Conservation (phyloP, 2,329 filamentous ascomycete species). For the Alternaria sp. region DNA sequence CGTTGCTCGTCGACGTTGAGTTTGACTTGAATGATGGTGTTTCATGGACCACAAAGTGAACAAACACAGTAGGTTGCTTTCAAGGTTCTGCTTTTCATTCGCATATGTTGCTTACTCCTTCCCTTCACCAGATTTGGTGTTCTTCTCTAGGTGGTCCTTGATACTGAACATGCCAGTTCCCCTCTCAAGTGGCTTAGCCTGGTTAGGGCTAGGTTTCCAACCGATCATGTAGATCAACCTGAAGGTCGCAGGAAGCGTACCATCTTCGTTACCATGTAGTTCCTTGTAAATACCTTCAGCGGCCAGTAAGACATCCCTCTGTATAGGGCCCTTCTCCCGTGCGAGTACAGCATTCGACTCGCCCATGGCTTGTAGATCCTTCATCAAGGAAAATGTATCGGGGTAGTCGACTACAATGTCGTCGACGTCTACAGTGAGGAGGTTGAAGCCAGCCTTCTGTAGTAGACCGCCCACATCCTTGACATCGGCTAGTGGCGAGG, state of each 20-base stretch:
- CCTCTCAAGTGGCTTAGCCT: conserved; percentile 79
- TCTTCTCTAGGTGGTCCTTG: conserved; percentile 75
- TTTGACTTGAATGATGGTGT: background rate
- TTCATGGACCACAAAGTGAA: background rate
- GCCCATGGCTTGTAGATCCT: conserved; percentile 94
- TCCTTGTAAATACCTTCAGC: conserved; percentile 87
- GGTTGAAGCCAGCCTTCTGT: conserved; percentile 88
- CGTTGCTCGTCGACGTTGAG: too few relatives aligned
- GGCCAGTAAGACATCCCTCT: conserved; percentile 84
- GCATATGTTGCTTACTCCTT: conserved; percentile 12
- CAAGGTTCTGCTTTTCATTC: background rate
- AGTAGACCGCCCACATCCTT: conserved; percentile 88
- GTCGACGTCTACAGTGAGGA: conserved; percentile 96
- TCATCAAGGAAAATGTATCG: conserved; percentile 87
- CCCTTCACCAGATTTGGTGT: conserved; percentile 47
- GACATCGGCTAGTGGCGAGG: conserved; percentile 91
- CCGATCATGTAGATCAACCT: conserved; percentile 98
- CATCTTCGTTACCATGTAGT: conserved; percentile 78
- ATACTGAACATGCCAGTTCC: conserved; percentile 88
- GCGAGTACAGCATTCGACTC: conserved; percentile 89
- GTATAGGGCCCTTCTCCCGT: conserved; percentile 79
- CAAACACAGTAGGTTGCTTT: background rate
- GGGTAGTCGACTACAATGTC: conserved; percentile 97
- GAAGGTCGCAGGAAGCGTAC: conserved; percentile 82
- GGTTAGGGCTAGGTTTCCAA: conserved; percentile 85